Conservation (phyloP, 768 basidiomycete genomes). For the Macrolepiota fuliginosa region DNA sequence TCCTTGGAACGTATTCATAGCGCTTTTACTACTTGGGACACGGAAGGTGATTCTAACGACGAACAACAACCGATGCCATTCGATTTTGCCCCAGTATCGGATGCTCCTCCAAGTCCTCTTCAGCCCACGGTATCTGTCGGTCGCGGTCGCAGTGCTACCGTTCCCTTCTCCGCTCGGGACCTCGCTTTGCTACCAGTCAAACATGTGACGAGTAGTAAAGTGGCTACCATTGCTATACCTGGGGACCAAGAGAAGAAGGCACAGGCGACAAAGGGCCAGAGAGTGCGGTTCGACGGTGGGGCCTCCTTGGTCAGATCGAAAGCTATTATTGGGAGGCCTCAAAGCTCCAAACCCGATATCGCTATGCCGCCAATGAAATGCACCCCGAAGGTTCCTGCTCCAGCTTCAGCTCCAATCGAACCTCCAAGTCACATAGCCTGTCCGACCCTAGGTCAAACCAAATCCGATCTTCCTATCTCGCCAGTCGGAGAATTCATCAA, state of each 20-base stretch:
- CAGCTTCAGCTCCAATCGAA: not conserved
- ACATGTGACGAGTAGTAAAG: not conserved
- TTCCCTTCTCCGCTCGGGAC: constrained; percentile 3
- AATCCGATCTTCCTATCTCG: not conserved
- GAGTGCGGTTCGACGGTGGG: not conserved
- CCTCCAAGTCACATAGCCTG: too few species aligned
- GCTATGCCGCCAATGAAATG: not conserved
- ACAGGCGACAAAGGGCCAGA: not conserved
- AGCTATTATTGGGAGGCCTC: constrained; percentile 1
- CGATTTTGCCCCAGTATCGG: not conserved
- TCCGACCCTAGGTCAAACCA: too few species aligned
- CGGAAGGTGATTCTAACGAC: not conserved
- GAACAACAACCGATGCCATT: not conserved
- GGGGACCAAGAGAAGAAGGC: constrained; percentile 3
- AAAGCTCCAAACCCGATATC: not conserved
- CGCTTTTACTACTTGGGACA: not conserved
- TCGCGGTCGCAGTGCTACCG: constrained; percentile 2
- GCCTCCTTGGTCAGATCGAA: constrained; percentile 1
- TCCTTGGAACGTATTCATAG: not conserved
- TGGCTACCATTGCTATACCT: not conserved
- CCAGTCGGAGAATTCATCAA: not conserved
- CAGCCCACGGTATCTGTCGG: not conserved
- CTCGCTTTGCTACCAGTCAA: not conserved
- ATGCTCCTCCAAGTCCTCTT: not conserved
- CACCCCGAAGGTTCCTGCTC: not conserved